Base-by-base conservation (phyloP, 139 green algal genomes). In the Edaphochlamys debaryana region DNA sequence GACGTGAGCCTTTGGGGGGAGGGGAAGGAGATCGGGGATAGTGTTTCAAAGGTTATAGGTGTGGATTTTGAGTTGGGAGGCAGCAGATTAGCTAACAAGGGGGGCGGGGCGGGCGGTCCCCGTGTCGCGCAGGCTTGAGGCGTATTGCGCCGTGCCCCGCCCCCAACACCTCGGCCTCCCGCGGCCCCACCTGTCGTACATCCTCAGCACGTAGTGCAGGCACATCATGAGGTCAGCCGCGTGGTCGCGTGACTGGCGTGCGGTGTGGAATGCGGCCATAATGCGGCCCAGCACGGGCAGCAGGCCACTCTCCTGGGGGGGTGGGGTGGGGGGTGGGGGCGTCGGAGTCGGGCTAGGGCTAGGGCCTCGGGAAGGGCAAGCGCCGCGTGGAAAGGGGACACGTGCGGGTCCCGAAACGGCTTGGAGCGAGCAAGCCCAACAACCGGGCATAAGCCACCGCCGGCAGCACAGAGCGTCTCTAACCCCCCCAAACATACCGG, bases 151-250 rank as follows among this genome's bases (percentile, higher is more conserved):
- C n/a, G n/a, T n/a, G n/a, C n/a, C n/a, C n/a, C n/a, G n/a, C n/a
- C n/a, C n/a, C n/a, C n/a, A n/a, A n/a, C n/a, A n/a, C n/a, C n/a
- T n/a, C n/a, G n/a, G n/a, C n/a, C n/a, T n/a, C n/a, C n/a, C n/a
- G n/a, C n/a, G n/a, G n/a, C n/a, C 66, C 5, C 36, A 71, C 66
- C 92, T 82, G 69, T 97, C 92, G 63, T 95, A 92, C 69, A 95
- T 90, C 23, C 88, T 75, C 84, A 97, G 81, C 54, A 93, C 84
- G n/a, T 91, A 50, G 72, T 95, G 91, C 58, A 95, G 45, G 27
- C 80, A 82, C 85, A 94, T 86, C 13, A 94, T 87, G 45, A 97
- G 74, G 78, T 94, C 90, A 3, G 84, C 78, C 4, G 92, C 94
- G 41, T 94, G 86, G 60, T 32, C 70, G 54, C 89, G 83, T 0